Percentiles rank a stretch among this genome's conserved stretches.
Evolutionary conservation across 495 filamentous ascomycete species (phyloP).

Genomic region (Penicillium manginii): DNA sequence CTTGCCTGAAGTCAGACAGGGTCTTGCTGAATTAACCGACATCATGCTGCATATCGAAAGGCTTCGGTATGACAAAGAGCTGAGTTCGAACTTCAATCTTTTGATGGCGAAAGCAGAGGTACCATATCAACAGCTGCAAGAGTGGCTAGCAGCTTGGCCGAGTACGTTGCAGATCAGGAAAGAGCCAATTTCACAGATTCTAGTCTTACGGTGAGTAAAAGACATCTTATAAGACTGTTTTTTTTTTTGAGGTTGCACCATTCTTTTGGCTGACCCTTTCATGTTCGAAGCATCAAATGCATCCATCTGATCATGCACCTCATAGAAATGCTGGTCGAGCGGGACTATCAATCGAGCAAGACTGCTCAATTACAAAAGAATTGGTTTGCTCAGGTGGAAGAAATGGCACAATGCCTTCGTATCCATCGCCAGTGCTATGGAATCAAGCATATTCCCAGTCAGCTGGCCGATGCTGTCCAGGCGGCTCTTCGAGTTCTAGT

Average conservation of each 20-base stretch:
- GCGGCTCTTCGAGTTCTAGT: conserved; percentile 33
- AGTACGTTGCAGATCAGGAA: conserved; percentile 24
- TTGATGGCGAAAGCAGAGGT: conserved; percentile 25
- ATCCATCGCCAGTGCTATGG: conserved; percentile 37
- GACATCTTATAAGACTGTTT: not conserved
- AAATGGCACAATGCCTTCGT: conserved; percentile 38
- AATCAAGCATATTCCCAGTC: conserved; percentile 37
- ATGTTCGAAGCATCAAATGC: conserved; percentile 33
- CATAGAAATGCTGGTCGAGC: conserved; percentile 28
- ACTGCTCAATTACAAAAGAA: conserved; percentile 19
- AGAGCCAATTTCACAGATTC: conserved; percentile 36
- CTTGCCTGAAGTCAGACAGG: conserved; percentile 34
- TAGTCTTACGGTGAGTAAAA: conserved; percentile 42
- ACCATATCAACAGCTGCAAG: conserved; percentile 30
- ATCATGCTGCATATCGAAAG: conserved; percentile 32
- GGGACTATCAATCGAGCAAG: conserved; percentile 12
- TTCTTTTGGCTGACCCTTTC: not conserved
- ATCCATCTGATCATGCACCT: conserved; percentile 32
- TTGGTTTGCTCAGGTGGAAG: conserved; percentile 27
- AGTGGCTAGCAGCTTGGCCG: conserved; percentile 32
- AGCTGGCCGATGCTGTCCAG: conserved; percentile 37
- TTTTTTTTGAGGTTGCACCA: not conserved
- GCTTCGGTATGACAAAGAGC: conserved; percentile 31
- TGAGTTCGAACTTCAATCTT: conserved; percentile 19
- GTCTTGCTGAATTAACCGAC: conserved; percentile 29